Base-by-base conservation (phyloP, 2,329 filamentous ascomycete species). In the Aquanectria penicillioides region DNA sequence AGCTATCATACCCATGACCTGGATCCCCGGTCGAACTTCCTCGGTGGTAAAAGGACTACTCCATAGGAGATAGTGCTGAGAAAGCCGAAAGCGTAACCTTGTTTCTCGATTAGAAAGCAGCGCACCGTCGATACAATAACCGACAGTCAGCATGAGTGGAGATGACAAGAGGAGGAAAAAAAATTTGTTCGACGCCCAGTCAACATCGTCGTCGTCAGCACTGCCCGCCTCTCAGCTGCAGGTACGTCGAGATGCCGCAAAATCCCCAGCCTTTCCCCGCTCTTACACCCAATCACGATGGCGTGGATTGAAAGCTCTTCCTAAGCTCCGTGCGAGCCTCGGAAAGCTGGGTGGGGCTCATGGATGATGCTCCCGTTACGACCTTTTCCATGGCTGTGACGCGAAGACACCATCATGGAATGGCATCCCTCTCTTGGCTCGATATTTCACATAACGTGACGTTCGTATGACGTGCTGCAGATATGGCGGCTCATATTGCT, bases 11-110 rank as follows among this genome's bases (percentile, higher is more conserved):
- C 37, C 57, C 50, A 57, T 55, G 43, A 57, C 49, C 52, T 69
- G 67, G 67, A 65, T 64, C 61, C 58, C 57, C 48, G 41, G 63
- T 29, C 44, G 52, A 55, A 36, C 57, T 43, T 57, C 49, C 25
- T 13, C 15, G 41, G 23, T 11, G 17, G 26, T 18, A 17, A 20
- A 31, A 33, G 25, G 34, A n/a, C 11, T 22, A n/a, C n/a, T n/a
- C n/a, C n/a, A n/a, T n/a, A 46, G 46, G 54, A 20, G 28, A 2
- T 22, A 11, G 17, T 38, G 33, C 54, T 46, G 57, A 40, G 25
- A 46, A 55, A 31, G 40, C 46, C 25, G 50, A 37, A 18, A 44
- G 48, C 34, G 37, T 17, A 53, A 40, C 38, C 18, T 46, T 9
- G 11, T 31, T 7, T 36, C 31, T 18, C 22, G 46, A 46, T 20